A percentile compares a stretch with the other conserved stretches of the same genome.
These are phyloP conservation scores for Mucor ambiguus DNA, from an alignment of 371 early-diverging fungal species.

Conservation along the genomic window DNA sequence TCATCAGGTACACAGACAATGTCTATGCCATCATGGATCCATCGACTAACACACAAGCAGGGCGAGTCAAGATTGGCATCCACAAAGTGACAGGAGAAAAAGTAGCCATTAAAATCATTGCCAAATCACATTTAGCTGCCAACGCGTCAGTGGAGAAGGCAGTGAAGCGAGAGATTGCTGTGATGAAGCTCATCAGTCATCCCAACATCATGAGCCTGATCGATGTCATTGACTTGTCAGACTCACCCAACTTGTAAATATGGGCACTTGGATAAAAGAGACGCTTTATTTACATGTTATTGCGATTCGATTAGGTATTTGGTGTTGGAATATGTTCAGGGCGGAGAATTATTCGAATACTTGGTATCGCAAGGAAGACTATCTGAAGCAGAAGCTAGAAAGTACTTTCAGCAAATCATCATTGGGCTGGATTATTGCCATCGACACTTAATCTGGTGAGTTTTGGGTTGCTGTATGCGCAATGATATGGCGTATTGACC, in stretches of 20 bases:
- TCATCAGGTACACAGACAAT: constrained; percentile 65
- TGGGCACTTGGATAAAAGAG: not conserved
- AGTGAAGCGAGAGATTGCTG: constrained; percentile 91
- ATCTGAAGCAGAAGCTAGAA: constrained; percentile 84
- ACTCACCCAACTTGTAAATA: constrained; percentile 72
- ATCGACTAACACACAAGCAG: constrained; percentile 34
- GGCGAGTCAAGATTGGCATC: constrained; percentile 78
- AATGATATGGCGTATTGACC: not conserved
- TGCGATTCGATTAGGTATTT: constrained; percentile 64
- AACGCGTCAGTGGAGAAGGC: constrained; percentile 72
- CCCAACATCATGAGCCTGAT: constrained; percentile 88
- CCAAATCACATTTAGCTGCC: constrained; percentile 63
- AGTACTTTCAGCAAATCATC: constrained; percentile 95
- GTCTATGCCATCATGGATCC: not conserved
- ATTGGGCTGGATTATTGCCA: constrained; percentile 95
- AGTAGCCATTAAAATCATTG: constrained; percentile 92
- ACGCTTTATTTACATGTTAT: constrained; percentile 5
- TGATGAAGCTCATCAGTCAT: constrained; percentile 93
- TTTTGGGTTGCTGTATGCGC: not conserved
- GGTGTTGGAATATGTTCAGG: constrained; percentile 96
- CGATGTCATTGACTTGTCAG: constrained; percentile 82
- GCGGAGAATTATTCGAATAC: constrained; percentile 96
- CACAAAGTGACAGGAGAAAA: constrained; percentile 75
- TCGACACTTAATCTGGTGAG: constrained; percentile 84
- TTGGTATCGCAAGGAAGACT: constrained; percentile 89